phyloP scores from a whole-genome alignment of 108 stramenopile genomes.

The Craspedostauros australis region DNA sequence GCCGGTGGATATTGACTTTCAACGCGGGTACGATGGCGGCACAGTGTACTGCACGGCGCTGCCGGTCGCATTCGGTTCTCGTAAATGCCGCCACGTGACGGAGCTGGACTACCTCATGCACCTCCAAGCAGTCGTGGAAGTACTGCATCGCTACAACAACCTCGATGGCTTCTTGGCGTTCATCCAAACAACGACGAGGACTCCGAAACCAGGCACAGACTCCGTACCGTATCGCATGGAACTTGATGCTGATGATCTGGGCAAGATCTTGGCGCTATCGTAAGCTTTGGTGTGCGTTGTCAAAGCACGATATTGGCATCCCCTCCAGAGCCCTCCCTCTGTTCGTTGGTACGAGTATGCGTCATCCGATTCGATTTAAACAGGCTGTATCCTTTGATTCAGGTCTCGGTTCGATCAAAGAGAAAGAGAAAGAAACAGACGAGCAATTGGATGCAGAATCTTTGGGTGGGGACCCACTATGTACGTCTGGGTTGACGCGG shows the following conservation, averaged over 20 bases:
- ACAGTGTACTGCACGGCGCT: slow-evolving; percentile 18
- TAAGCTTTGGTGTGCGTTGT: too few relatives aligned
- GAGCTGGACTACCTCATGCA: slow-evolving; percentile 28
- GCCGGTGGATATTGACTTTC: slow-evolving; percentile 25
- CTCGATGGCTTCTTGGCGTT: slow-evolving; percentile 12
- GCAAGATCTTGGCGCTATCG: slow-evolving; percentile 15
- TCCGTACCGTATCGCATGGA: slow-evolving; percentile 19
- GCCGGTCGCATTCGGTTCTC: slow-evolving; percentile 19
- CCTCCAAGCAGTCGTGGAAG: slow-evolving; percentile 19
- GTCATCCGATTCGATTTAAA: too few relatives aligned
- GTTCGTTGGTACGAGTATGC: too few relatives aligned
- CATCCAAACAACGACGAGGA: slow-evolving; percentile 6
- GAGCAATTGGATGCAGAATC: too few relatives aligned
- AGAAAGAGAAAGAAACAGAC: too few relatives aligned
- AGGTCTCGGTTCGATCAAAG: too few relatives aligned
- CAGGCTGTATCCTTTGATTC: too few relatives aligned
- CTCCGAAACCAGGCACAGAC: slow-evolving; percentile 19
- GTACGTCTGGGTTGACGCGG: too few relatives aligned
- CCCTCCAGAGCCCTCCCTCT: too few relatives aligned
- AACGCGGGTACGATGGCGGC: not conserved
- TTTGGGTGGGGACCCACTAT: too few relatives aligned
- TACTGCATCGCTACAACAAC: slow-evolving; percentile 20
- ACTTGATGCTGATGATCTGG: slow-evolving; percentile 4
- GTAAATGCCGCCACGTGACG: slow-evolving; percentile 14
- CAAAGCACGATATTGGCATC: too few relatives aligned